These are phyloP conservation scores for Aspergillus vadensis DNA, from an alignment of 2,329 filamentous ascomycete species.

Conservation along the genomic window DNA sequence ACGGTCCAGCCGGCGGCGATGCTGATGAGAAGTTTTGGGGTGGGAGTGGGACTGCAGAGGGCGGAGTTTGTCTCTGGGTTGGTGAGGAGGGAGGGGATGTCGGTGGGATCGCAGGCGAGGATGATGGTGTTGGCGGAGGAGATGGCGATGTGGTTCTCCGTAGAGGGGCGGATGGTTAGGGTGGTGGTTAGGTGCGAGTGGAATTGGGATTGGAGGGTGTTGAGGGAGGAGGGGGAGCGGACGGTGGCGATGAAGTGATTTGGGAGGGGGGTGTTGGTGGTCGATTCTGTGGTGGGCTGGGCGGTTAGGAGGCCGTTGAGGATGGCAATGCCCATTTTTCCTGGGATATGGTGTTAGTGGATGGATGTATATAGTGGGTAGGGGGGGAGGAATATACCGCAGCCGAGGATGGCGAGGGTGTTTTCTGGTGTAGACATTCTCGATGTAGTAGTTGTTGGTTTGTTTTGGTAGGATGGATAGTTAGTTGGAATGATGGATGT, in stretches of 20 bases:
- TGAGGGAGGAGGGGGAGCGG: not conserved
- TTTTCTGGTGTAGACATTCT: not conserved
- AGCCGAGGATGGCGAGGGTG: constrained; percentile 6
- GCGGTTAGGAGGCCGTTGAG: not conserved
- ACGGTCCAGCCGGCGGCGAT: constrained; percentile 3
- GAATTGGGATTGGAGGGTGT: not conserved
- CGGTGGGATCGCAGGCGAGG: not conserved
- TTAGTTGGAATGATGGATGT: not conserved
- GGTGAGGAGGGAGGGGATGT: constrained; percentile 2
- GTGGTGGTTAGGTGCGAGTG: not conserved
- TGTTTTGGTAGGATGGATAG: not conserved
- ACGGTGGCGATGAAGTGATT: not conserved
- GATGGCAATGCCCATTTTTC: constrained; percentile 9
- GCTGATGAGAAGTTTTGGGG: not conserved
- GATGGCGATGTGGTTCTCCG: not conserved
- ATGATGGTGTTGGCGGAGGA: not conserved
- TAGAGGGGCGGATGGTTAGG: not conserved
- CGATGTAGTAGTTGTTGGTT: not conserved
- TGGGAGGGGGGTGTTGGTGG: not conserved
- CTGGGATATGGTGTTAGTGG: not conserved
- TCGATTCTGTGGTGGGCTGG: not conserved
- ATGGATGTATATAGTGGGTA: not conserved
- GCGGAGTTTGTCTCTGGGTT: not conserved
- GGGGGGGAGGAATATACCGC: not conserved
- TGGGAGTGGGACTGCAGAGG: not conserved